A percentile compares a stretch with the other conserved stretches of the same genome.
phyloP scores from a whole-genome alignment of 495 filamentous ascomycete species.

The Haplographium delicatum region DNA sequence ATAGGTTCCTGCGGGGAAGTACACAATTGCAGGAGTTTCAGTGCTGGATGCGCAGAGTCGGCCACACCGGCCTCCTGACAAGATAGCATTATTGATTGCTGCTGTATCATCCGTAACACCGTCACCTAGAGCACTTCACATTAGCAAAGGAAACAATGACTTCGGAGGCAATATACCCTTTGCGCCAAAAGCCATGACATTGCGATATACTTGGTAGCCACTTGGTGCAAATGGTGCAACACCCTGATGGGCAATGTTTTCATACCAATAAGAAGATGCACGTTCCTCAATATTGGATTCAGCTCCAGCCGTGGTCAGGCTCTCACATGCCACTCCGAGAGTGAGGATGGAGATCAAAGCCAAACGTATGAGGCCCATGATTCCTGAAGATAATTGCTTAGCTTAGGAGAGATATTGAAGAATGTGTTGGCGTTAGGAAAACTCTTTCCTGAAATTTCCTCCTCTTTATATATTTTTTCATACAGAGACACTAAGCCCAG shows the following conservation, averaged over 20 bases:
- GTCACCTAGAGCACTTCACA: constrained; percentile 64
- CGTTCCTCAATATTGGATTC: too few relatives aligned
- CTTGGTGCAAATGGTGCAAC: constrained; percentile 22
- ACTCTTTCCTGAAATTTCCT: too few relatives aligned
- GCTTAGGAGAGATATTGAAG: too few relatives aligned
- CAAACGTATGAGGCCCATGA: too few relatives aligned
- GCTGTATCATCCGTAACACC: constrained; percentile 66
- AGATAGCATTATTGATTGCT: constrained; percentile 62
- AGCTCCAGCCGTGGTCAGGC: too few relatives aligned
- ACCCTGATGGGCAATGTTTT: constrained; percentile 28
- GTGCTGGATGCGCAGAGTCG: constrained; percentile 26
- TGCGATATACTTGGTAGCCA: constrained; percentile 20
- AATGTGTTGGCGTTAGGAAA: too few relatives aligned
- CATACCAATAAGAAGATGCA: constrained; percentile 16
- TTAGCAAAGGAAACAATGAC: constrained; percentile 26
- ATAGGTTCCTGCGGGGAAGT: constrained; percentile 47
- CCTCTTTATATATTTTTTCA: too few relatives aligned
- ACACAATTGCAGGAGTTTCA: constrained; percentile 37
- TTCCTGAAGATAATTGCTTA: too few relatives aligned
- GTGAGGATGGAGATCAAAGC: too few relatives aligned
- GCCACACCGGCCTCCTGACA: constrained; percentile 45
- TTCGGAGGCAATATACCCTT: constrained; percentile 34
- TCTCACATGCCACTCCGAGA: too few relatives aligned
- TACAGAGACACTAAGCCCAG: too few relatives aligned
- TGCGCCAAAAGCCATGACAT: constrained; percentile 23